Conservation (phyloP, 257 asterid genomes). For the Nicotiana obtusifolia region DNA sequence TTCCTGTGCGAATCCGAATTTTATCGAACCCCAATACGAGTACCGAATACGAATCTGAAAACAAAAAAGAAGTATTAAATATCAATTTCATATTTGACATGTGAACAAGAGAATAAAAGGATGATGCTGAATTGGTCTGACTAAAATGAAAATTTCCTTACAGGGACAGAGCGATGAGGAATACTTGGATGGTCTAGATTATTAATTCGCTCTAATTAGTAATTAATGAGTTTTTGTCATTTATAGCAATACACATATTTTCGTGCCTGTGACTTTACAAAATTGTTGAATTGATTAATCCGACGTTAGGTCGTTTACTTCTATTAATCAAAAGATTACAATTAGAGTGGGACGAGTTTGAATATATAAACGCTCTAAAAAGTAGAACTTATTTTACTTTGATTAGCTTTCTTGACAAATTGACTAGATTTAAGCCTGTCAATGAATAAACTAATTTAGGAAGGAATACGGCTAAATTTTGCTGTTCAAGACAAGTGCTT, state of each 20-base stretch:
- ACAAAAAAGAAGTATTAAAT: too few relatives aligned
- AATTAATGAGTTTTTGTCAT: not conserved
- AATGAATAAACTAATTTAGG: not conserved
- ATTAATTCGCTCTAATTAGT: too few relatives aligned
- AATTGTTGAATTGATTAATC: not conserved
- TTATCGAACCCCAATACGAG: too few relatives aligned
- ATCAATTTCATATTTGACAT: not conserved
- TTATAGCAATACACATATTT: not conserved
- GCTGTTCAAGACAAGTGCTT: not conserved
- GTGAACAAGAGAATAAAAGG: slow-evolving; percentile 5
- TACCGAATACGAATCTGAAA: too few relatives aligned
- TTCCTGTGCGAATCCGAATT: too few relatives aligned
- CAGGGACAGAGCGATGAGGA: too few relatives aligned
- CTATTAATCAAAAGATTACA: not conserved
- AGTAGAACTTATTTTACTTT: not conserved
- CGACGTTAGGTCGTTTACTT: not conserved
- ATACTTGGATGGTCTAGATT: not conserved
- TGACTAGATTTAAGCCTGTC: not conserved
- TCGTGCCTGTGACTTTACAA: not conserved
- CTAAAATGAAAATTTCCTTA: not conserved
- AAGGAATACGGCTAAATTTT: not conserved
- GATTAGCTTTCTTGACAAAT: not conserved
- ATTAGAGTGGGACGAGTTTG: not conserved
- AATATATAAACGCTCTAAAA: not conserved
- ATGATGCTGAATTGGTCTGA: not conserved